These are phyloP conservation scores for Lodderomyces metapsilosis DNA, from an alignment of 1,139 yeast genomes.

Conservation along the genomic window DNA sequence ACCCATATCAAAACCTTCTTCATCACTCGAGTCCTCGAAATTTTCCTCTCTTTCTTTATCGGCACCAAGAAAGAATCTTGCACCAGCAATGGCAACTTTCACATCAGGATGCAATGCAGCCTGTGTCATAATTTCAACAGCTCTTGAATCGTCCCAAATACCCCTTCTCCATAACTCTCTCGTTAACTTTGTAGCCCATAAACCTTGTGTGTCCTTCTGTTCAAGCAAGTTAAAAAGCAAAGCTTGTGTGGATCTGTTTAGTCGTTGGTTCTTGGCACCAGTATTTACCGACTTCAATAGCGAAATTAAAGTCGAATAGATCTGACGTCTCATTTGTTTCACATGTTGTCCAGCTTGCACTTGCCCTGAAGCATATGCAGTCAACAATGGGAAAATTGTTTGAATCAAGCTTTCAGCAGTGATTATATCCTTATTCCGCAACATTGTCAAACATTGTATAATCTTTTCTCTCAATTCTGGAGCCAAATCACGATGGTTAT, in stretches of 20 bases:
- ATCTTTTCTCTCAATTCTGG: constrained; percentile 88
- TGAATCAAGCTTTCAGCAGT: constrained; percentile 78
- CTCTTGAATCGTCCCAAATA: constrained; percentile 95
- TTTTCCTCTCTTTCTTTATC: constrained; percentile 92
- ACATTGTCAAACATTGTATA: constrained; percentile 83
- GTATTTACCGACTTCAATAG: constrained; percentile 79
- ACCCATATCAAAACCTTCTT: constrained; percentile 66
- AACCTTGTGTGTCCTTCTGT: constrained; percentile 75
- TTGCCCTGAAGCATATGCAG: constrained; percentile 44
- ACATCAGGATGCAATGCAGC: constrained; percentile 87
- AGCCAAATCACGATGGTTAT: constrained; percentile 78
- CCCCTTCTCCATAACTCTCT: constrained; percentile 97
- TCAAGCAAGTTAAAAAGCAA: constrained; percentile 80
- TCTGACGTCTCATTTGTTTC: constrained; percentile 77
- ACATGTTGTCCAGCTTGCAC: constrained; percentile 69
- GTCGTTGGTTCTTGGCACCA: constrained; percentile 80
- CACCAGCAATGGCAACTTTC: constrained; percentile 89
- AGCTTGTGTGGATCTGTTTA: constrained; percentile 89
- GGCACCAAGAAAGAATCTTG: constrained; percentile 87
- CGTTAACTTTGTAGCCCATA: constrained; percentile 95
- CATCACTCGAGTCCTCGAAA: constrained; percentile 61
- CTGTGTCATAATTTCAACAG: constrained; percentile 95
- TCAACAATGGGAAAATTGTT: constrained; percentile 81
- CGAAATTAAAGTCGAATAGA: constrained; percentile 74
- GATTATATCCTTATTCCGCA: constrained; percentile 83